Evolutionary conservation across 1,139 yeast genomes (phyloP).

Genomic region (Starmera stellimalicola): DNA sequence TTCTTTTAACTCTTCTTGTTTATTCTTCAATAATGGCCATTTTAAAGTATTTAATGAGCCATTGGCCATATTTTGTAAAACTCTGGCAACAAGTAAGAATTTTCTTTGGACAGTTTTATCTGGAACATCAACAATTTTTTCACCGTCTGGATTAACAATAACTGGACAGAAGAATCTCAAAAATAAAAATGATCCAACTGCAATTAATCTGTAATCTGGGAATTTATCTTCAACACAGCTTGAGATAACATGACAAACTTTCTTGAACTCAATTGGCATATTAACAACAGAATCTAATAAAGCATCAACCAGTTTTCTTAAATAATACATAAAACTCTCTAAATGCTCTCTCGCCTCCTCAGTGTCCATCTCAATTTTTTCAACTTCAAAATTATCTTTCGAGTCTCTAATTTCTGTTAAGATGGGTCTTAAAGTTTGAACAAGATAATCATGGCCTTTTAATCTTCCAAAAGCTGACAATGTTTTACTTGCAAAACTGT

Average conservation of each 20-base stretch:
- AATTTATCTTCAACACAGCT: constrained; percentile 54
- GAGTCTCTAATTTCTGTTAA: constrained; percentile 38
- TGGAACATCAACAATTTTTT: constrained; percentile 33
- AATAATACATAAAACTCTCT: constrained; percentile 44
- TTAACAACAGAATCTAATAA: constrained; percentile 45
- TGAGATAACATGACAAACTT: constrained; percentile 66
- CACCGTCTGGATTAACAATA: constrained; percentile 79
- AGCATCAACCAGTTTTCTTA: constrained; percentile 50
- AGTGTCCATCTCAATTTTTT: constrained; percentile 35
- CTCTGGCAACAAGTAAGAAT: constrained; percentile 73
- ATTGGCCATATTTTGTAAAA: constrained; percentile 82
- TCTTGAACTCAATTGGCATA: constrained; percentile 67
- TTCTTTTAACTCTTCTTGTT: constrained; percentile 32
- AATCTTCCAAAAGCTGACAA: constrained; percentile 62
- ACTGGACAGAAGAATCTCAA: constrained; percentile 87
- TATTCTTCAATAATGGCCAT: constrained; percentile 44
- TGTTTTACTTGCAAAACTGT: constrained; percentile 74
- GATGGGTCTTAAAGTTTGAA: constrained; percentile 45
- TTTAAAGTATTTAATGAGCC: constrained; percentile 51
- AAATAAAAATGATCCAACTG: constrained; percentile 84
- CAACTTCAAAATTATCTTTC: constrained; percentile 57
- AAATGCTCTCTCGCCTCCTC: constrained; percentile 34
- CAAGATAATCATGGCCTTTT: constrained; percentile 53
- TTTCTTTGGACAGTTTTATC: constrained; percentile 53
- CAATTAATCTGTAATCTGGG: constrained; percentile 52